A percentile compares a stretch with the other conserved stretches of the same genome.
Evolutionary conservation across 192 early-diverging fungal species (phyloP).

Genomic region (Coemansia sp.): DNA sequence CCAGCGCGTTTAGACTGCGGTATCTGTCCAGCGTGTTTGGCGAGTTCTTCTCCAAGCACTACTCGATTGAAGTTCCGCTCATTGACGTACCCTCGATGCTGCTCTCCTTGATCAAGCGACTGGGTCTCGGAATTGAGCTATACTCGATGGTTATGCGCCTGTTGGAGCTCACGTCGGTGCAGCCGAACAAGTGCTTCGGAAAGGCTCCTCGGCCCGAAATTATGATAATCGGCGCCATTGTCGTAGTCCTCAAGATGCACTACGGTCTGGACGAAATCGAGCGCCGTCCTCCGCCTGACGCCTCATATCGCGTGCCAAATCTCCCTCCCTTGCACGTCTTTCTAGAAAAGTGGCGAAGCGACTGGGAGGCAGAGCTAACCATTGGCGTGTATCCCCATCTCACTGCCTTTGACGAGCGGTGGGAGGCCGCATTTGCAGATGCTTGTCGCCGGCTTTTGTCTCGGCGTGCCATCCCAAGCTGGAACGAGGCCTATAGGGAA

Average conservation of each 20-base stretch:
- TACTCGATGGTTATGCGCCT: conserved; percentile 35
- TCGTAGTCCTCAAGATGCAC: conserved; percentile 44
- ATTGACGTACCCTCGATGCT: conserved; percentile 17
- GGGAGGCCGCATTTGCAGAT: conserved; percentile 29
- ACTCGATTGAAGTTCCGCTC: conserved; percentile 18
- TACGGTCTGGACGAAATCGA: conserved; percentile 52
- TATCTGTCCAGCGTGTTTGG: conserved; percentile 8
- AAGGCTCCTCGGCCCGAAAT: background rate
- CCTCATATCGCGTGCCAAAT: background rate
- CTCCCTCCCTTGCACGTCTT: conserved; percentile 35
- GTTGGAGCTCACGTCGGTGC: conserved; percentile 11
- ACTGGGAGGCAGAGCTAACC: conserved; percentile 37
- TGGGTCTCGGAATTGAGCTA: conserved; percentile 19
- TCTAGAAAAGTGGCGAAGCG: conserved; percentile 28
- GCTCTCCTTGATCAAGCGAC: conserved; percentile 23
- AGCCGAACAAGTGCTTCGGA: background rate
- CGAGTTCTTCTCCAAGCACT: conserved; percentile 23
- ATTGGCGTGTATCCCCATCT: conserved; percentile 27
- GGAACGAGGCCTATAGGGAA: conserved; percentile 9
- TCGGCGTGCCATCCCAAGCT: background rate
- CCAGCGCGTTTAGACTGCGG: conserved; percentile 8
- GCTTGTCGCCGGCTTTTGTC: conserved; percentile 25
- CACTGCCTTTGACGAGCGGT: conserved; percentile 21
- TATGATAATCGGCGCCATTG: conserved; percentile 16
- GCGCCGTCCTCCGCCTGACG: conserved; percentile 3